Evolutionary conservation across 805 yeast genomes (phyloP).

Genomic region (Saturnispora sanitii): DNA sequence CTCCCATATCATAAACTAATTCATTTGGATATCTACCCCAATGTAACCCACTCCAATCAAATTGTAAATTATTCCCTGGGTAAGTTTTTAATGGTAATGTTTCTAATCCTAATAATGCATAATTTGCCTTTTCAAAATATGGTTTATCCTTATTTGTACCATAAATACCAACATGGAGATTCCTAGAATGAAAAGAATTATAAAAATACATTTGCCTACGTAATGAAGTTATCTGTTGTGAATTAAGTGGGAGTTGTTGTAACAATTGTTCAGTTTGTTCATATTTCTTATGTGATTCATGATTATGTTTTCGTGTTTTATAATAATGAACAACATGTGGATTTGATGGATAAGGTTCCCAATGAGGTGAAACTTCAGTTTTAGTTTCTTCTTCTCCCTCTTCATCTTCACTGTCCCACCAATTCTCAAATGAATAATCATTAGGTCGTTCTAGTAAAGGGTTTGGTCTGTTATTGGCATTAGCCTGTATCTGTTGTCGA

Average conservation of each 20-base stretch:
- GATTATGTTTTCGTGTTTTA: not conserved
- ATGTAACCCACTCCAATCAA: slow-evolving; percentile 2
- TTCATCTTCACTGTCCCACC: slow-evolving; percentile 9
- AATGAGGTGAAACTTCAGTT: slow-evolving; percentile 5
- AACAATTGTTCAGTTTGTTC: too few species aligned
- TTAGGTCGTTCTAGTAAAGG: not conserved
- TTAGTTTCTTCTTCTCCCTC: not conserved
- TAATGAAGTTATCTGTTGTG: slow-evolving; percentile 6
- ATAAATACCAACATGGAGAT: not conserved
- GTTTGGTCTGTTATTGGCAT: slow-evolving; percentile 6
- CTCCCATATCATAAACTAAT: slow-evolving; percentile 2
- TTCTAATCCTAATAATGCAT: slow-evolving; percentile 5
- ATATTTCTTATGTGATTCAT: too few species aligned
- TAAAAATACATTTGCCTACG: slow-evolving; percentile 2
- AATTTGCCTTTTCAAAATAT: not conserved
- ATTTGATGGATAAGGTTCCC: slow-evolving; percentile 3
- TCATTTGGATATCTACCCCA: slow-evolving; percentile 5
- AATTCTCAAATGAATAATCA: slow-evolving; percentile 7
- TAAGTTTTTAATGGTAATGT: not conserved
- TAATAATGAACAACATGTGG: not conserved
- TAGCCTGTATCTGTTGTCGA: slow-evolving; percentile 1
- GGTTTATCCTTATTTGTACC: not conserved
- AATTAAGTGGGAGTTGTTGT: slow-evolving; percentile 1
- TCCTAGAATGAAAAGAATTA: slow-evolving; percentile 1
- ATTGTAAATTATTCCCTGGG: not conserved